Conservation (phyloP, 805 yeast genomes). For the Zygosaccharomyces bisporus region DNA sequence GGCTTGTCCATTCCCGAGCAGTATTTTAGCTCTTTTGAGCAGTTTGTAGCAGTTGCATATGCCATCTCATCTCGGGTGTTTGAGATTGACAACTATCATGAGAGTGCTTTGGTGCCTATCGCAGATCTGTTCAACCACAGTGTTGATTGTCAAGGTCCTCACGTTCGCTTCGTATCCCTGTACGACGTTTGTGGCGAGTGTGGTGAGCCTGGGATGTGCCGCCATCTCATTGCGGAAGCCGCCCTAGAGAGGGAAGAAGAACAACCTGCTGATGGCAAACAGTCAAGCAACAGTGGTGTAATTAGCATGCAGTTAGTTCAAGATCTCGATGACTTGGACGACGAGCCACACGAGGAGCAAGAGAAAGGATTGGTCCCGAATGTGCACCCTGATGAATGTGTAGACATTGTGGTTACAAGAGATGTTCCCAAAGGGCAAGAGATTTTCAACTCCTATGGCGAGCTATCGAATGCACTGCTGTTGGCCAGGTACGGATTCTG, state of each 20-base stretch:
- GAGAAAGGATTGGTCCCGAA: slow-evolving; percentile 28
- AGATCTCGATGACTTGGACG: slow-evolving; percentile 12
- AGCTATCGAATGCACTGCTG: slow-evolving; percentile 58
- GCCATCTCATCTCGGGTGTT: slow-evolving; percentile 77
- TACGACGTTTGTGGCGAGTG: slow-evolving; percentile 51
- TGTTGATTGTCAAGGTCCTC: slow-evolving; percentile 44
- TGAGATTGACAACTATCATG: slow-evolving; percentile 71
- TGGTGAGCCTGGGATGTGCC: slow-evolving; percentile 44
- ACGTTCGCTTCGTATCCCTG: slow-evolving; percentile 62
- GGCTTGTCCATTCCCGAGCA: slow-evolving; percentile 32
- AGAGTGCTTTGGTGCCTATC: slow-evolving; percentile 77
- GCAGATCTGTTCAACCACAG: slow-evolving; percentile 86
- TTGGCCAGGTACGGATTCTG: slow-evolving; percentile 79
- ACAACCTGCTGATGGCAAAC: slow-evolving; percentile 3
- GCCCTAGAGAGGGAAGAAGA: slow-evolving; percentile 11
- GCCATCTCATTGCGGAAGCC: slow-evolving; percentile 34
- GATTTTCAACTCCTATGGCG: slow-evolving; percentile 81
- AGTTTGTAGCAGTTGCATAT: slow-evolving; percentile 55
- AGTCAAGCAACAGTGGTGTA: slow-evolving; percentile 13
- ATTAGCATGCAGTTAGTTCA: slow-evolving; percentile 10
- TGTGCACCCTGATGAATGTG: slow-evolving; percentile 50
- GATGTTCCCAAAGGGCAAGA: slow-evolving; percentile 51
- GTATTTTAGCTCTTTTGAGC: slow-evolving; percentile 19
- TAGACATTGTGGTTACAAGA: slow-evolving; percentile 58
- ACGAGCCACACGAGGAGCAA: slow-evolving; percentile 16